These are phyloP conservation scores for Nicotiana tomentosiformis DNA, from an alignment of 257 asterid species.

Conservation along the genomic window DNA sequence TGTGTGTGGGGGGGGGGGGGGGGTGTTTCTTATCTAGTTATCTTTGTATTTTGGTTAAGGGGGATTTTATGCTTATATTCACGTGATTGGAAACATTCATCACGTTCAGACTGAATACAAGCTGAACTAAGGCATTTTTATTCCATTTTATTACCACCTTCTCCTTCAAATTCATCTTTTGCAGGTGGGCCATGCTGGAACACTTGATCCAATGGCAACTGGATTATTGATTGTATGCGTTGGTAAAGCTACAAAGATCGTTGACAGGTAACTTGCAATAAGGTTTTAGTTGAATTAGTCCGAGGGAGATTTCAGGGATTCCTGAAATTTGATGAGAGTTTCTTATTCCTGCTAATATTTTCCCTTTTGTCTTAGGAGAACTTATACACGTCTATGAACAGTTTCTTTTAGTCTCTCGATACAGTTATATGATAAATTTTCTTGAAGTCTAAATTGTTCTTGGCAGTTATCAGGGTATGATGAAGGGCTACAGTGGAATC, in stretches of 20 bases:
- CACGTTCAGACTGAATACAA: not conserved
- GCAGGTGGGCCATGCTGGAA: slow-evolving; percentile 99
- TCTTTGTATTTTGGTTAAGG: not conserved
- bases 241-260: slow-evolving; percentile 94
- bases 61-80: not conserved
- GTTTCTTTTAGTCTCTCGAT: not conserved
- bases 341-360: not conserved
- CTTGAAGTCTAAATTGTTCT: slow-evolving; percentile 10
- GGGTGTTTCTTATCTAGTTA: not conserved
- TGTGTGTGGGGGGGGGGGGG: too few relatives aligned
- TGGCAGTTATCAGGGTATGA: slow-evolving; percentile 93
- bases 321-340: not conserved
- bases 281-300: not conserved
- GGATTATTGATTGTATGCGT: slow-evolving; percentile 90
- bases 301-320: not conserved
- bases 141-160: not conserved
- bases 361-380: not conserved
- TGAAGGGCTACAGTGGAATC: slow-evolving; percentile 90
- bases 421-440: not conserved
- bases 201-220: slow-evolving; percentile 98
- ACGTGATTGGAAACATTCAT: not conserved
- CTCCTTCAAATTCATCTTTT: slow-evolving; percentile 9
- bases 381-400: not conserved
- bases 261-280: slow-evolving; percentile 56
- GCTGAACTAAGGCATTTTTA: not conserved